These are phyloP conservation scores for Mycena crocata DNA, from an alignment of 768 basidiomycete species.

Conservation along the genomic window DNA sequence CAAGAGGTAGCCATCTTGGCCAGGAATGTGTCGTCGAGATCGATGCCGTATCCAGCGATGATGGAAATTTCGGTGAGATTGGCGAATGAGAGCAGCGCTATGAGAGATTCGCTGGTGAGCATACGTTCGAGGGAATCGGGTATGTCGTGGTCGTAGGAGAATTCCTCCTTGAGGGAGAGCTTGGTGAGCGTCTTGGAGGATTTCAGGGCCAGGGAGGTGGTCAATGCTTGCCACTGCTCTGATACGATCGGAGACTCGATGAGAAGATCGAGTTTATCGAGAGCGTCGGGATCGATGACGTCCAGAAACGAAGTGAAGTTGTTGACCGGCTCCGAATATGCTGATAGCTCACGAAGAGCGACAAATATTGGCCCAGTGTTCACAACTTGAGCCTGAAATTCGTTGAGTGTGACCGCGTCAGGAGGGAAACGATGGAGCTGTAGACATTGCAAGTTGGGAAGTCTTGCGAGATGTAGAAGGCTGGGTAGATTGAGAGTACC, in stretches of 20 bases:
- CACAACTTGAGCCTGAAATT: neutral
- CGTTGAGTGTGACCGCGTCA: neutral
- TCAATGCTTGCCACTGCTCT: conserved; percentile 6
- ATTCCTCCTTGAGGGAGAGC: neutral
- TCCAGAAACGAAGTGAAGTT: neutral
- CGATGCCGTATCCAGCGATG: neutral
- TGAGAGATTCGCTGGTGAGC: neutral
- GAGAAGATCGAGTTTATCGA: neutral
- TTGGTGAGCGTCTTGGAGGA: conserved; percentile 7
- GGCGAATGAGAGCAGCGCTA: conserved; percentile 4
- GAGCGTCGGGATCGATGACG: conserved; percentile 10
- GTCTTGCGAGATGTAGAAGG: conserved; percentile 14
- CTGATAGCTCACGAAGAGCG: conserved; percentile 13
- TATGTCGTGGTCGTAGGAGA: neutral
- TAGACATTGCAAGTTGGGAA: conserved; percentile 10
- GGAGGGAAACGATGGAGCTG: neutral
- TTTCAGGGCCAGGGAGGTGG: neutral
- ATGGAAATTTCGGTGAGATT: neutral
- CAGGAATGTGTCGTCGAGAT: conserved; percentile 7
- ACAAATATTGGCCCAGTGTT: conserved; percentile 4
- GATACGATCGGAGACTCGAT: neutral
- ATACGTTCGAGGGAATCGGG: neutral
- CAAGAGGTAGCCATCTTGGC: conserved; percentile 9
- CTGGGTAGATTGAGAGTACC: conserved; percentile 1
- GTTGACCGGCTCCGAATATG: neutral